These are phyloP conservation scores for Chamaecyparis obtusa DNA, from an alignment of 75 land plant genomes.

Conservation along the genomic window DNA sequence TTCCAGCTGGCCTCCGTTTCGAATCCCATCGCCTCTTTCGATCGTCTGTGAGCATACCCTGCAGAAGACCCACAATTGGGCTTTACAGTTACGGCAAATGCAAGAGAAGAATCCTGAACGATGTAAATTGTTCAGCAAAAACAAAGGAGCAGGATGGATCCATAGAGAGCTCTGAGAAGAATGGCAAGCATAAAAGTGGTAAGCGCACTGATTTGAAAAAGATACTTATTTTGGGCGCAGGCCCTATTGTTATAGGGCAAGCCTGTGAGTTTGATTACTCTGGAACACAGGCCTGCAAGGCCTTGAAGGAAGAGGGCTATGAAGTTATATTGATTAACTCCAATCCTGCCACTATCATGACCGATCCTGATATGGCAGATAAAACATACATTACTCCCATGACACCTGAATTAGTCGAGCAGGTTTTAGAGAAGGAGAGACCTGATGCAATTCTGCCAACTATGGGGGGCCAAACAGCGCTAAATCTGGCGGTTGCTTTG, in stretches of 20 bases:
- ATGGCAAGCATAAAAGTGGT: constrained; percentile 20
- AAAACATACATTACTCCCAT: constrained; percentile 93
- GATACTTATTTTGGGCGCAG: constrained; percentile 93
- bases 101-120: background rate
- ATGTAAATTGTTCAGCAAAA: background rate
- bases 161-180: background rate
- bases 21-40: background rate
- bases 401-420: constrained; percentile 93
- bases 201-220: constrained; percentile 96
- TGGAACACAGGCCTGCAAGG: constrained; percentile 99
- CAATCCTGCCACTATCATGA: constrained; percentile 99
- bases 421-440: constrained; percentile 77
- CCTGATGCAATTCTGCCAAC: constrained; percentile 98
- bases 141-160: too few relatives aligned
- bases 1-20: background rate
- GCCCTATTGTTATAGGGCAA: constrained; percentile 98
- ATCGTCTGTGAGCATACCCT: background rate
- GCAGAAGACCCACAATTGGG: background rate
- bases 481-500: constrained; percentile 90
- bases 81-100: background rate
- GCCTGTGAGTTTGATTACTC: constrained; percentile 99
- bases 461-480: constrained; percentile 99
- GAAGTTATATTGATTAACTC: constrained; percentile 91
- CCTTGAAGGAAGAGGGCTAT: constrained; percentile 93
- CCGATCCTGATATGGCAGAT: constrained; percentile 95